Evolutionary conservation across 805 yeast species (phyloP), one percentile per base, ranked within the genome.

Genomic region (Candida yuanshanica): DNA sequence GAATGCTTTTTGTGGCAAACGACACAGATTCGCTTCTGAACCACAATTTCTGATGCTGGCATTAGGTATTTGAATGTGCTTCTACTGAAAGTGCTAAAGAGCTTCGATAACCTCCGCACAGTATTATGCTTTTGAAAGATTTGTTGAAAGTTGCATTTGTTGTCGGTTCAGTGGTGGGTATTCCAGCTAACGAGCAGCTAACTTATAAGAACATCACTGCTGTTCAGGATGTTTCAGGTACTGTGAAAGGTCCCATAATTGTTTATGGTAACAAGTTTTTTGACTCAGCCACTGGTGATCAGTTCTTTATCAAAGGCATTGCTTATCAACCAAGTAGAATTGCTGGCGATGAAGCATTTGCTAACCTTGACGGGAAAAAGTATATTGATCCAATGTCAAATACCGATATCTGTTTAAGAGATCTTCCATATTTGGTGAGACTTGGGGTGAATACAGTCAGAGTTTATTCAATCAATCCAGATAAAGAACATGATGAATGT

Each of bases 281-380:
- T 63, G 75, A 78, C 63, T 65, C 81, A 16, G 70, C 69, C 49
- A 77, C 81, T 49, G 91, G 89, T 10, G 74, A 83, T 33, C 95
- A 87, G 65, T 90, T 90, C 65, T 90, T 80, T 64, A 75, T 90
- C 56, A 81, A 79, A 56, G 97, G 97, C 50, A 75, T 88, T 38
- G 95, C 95, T 0, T 88, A 89, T 64, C 96, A 89, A 65, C 79
- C 82, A 34, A 75, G 80, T 50, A 48, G 58, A 33, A 49, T 53
- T 16, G 38, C 52, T 12, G 70, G 79, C 12, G 74, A 76, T 39
- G 44, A 52, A 12, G 41, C 39, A 6, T 47, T 54, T 21, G 36
- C 48, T 13, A 41, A 51, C 8, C 42, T 45, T 23, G 50, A 43
- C 16, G 54, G 53, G 2, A 47, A 59, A 18, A 63, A 58, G 37